Base-by-base conservation (phyloP, 768 basidiomycete genomes). In the Tylopilus plumbeoviolaceoides region DNA sequence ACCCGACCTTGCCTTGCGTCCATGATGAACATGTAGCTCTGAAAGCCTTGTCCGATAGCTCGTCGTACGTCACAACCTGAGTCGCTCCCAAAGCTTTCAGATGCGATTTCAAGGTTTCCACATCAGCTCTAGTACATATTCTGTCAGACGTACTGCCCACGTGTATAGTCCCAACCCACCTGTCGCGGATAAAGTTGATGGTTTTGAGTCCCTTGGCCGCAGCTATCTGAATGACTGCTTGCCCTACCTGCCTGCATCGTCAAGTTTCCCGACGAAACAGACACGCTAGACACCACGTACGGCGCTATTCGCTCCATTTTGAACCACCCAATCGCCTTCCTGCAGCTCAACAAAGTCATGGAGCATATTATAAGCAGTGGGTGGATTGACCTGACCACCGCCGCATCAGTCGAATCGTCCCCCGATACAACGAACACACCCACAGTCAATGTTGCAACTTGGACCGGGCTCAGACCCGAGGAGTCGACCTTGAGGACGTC, bases 171-270 rank as follows among this genome's bases (percentile, higher is more conserved):
- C n/a, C 40, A 47, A 18, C 35, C 36, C 55, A 85, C 88, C 90
- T 75, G 55, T 81, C 73, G 17, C 92, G 81, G 23, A 95, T 81
- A 56, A 94, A 78, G 63, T 94, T 94, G 61, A 94, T 79, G 1
- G 90, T 93, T 38, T 84, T 85, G 39, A 90, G 52, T 7, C 87
- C 85, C 45, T 74, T 76, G 15, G 78, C 74, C 28, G 79, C 82
- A n/a, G 90, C 89, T 36, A 95, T 85, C 59, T 93, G 91, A 45
- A 93, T 89, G 21, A 92, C 87, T 0, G 84, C 83, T 73, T 93
- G 88, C 12, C 91, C 91, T 14, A 89, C 86, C 85, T 87, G 50
- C 17, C 44, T 41, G 51, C 41, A 50, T 33, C 14, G 8, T 57
- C 46, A 61, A 27, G 44, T 31, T 15, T 33, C 15, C 10, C 38